Evolutionary conservation across 2,329 filamentous ascomycete genomes (phyloP).

Genomic region (Scytalidium lignicola): DNA sequence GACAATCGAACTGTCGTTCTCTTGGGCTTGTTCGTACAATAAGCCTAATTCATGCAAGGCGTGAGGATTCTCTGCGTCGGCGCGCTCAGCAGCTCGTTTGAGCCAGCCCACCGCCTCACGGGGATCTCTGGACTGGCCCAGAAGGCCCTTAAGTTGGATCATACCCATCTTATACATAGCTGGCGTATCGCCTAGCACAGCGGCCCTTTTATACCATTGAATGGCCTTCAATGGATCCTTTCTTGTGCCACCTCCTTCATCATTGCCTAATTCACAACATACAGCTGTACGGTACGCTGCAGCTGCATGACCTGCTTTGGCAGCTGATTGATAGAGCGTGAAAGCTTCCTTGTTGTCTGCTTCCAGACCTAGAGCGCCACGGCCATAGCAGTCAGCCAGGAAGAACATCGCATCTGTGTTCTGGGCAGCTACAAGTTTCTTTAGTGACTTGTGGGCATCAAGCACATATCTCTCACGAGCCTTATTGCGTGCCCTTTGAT

Average conservation of each 20-base stretch:
- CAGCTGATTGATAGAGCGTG: constrained; percentile 85
- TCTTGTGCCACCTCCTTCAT: constrained; percentile 88
- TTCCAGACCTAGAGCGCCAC: constrained; percentile 72
- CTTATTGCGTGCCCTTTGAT: constrained; percentile 69
- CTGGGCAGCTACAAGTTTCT: constrained; percentile 71
- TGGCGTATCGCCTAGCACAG: constrained; percentile 81
- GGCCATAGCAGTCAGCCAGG: constrained; percentile 82
- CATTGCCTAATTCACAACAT: constrained; percentile 92
- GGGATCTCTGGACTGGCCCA: constrained; percentile 80
- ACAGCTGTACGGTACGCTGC: constrained; percentile 93
- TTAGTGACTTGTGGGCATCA: constrained; percentile 86
- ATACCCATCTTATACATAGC: constrained; percentile 99
- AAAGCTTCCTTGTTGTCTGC: constrained; percentile 90
- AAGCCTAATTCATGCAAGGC: constrained; percentile 83
- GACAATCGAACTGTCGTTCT: constrained; percentile 63
- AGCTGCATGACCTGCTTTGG: constrained; percentile 79
- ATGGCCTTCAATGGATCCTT: constrained; percentile 91
- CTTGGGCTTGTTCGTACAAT: constrained; percentile 48
- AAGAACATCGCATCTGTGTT: constrained; percentile 91
- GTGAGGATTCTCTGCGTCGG: constrained; percentile 87
- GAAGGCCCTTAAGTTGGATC: constrained; percentile 86
- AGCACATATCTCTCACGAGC: constrained; percentile 76
- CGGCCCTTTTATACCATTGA: constrained; percentile 95
- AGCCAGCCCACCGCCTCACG: constrained; percentile 88
- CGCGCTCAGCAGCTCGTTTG: constrained; percentile 84